Evolutionary conservation across 257 asterid genomes (phyloP), one percentile per base, ranked within the genome.

Genomic region (Leptodermis oblonga): DNA sequence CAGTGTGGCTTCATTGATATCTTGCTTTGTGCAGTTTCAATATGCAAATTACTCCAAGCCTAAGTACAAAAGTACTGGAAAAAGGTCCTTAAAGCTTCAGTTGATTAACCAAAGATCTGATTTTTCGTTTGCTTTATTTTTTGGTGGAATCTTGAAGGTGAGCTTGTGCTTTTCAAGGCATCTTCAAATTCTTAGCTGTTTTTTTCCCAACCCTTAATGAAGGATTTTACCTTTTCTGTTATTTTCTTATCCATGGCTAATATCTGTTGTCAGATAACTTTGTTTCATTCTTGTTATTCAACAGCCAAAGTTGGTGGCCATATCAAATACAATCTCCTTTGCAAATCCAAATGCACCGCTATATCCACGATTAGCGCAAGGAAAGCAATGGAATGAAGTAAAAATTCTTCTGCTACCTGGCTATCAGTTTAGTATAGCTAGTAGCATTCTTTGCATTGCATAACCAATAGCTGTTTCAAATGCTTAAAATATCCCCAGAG

Each of bases 291-390:
- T 6, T 51, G n/a, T 22, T 51, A 31, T 62, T 11, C 41, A 15
- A 74, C 88, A 93, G 99, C 96, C 99, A 46, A 87, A 89, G 85
- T 83, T 93, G 78, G 86, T 88, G 42, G 90, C 99, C n/a, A 70
- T 81, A 49, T 93, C 99, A 26, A 81, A 93, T 39, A 26, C 53
- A 70, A 71, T 89, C 28, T 75, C 96, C 68, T 93, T 93, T 75
- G 82, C 80, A 31, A 79, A 93, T 80, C 99, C 99, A 73, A 85
- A 93, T 52, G 96, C 87, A 15, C 99, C 99, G 70, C 82, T 93
- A 30, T 93, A 93, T 77, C 99, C 99, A 1, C 95, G 99, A 74
- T 82, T 93, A 66, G 96, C 99, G 0, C 99, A 93, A 73, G 99
- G 97, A 69, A 90, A 88, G 76, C 49, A 68, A 18, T 93, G 99